These are phyloP conservation scores for Boletus vermiculosoides DNA, from an alignment of 768 basidiomycete genomes.

Conservation along the genomic window DNA sequence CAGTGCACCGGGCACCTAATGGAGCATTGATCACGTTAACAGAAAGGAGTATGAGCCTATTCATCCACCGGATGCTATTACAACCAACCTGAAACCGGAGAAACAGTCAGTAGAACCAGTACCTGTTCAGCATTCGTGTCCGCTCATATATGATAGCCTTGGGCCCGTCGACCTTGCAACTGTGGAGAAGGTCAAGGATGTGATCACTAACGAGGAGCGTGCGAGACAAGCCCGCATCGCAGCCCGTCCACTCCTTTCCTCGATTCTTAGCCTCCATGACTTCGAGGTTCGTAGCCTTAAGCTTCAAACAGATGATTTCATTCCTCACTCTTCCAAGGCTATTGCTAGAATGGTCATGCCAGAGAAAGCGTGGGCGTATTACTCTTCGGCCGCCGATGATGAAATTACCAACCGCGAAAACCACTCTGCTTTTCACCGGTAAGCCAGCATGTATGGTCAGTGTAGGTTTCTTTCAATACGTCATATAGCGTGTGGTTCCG, in stretches of 20 bases:
- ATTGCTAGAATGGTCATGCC: conserved; percentile 81
- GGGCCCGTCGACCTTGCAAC: conserved; percentile 72
- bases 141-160: conserved; percentile 42
- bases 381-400: conserved; percentile 95
- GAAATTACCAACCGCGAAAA: conserved; percentile 91
- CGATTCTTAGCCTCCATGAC: conserved; percentile 89
- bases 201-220: conserved; percentile 69
- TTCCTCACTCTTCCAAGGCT: conserved; percentile 45
- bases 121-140: not conserved
- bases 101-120: conserved; percentile 59
- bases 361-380: conserved; percentile 94
- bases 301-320: not conserved
- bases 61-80: conserved; percentile 82
- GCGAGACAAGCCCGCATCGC: conserved; percentile 59
- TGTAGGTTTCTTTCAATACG: not conserved
- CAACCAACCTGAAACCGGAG: conserved; percentile 72
- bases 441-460: not conserved
- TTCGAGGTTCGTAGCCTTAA: conserved; percentile 63
- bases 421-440: conserved; percentile 89
- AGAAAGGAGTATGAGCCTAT: conserved; percentile 85
- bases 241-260: conserved; percentile 67
- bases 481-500: conserved; percentile 81
- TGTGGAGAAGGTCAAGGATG: conserved; percentile 58
- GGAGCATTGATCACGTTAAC: conserved; percentile 3
- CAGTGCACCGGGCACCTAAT: not conserved